Evolutionary conservation across 2,329 filamentous ascomycete genomes (phyloP).

Genomic region (Neophaeococcomyces mojaviensis): DNA sequence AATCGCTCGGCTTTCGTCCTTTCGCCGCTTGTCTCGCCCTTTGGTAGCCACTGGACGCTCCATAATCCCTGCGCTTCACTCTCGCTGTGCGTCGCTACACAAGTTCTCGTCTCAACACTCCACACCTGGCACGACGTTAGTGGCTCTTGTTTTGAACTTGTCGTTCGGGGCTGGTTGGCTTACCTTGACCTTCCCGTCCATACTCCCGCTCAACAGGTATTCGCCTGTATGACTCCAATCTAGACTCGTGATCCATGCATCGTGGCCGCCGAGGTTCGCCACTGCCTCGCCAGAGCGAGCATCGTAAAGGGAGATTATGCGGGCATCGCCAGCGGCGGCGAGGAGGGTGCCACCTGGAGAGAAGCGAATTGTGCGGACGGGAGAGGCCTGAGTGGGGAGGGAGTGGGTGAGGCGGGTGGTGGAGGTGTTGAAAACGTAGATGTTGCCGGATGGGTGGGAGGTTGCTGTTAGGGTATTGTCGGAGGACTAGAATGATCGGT

Average conservation of each 20-base stretch:
- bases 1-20: constrained; percentile 56
- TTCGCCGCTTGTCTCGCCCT: constrained; percentile 40
- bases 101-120: constrained; percentile 74
- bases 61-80: constrained; percentile 71
- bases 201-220: constrained; percentile 76
- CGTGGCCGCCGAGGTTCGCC: constrained; percentile 70
- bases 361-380: constrained; percentile 78
- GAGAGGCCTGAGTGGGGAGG: constrained; percentile 73
- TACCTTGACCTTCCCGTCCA: constrained; percentile 94
- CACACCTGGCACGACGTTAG: too few relatives aligned
- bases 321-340: constrained; percentile 82
- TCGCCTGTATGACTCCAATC: constrained; percentile 94
- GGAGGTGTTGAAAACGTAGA: constrained; percentile 94
- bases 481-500: constrained; percentile 38
- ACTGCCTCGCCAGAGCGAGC: constrained; percentile 88
- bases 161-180: too few relatives aligned
- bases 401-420: constrained; percentile 79
- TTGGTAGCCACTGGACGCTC: constrained; percentile 77
- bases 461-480: constrained; percentile 84
- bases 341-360: constrained; percentile 77
- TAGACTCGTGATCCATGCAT: constrained; percentile 80
- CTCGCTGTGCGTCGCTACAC: constrained; percentile 90
- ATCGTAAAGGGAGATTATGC: constrained; percentile 85
- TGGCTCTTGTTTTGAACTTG: too few relatives aligned
- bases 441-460: constrained; percentile 82